Base-by-base conservation (phyloP, 164 flowering plant genomes). In the Buxus sempervirens region DNA sequence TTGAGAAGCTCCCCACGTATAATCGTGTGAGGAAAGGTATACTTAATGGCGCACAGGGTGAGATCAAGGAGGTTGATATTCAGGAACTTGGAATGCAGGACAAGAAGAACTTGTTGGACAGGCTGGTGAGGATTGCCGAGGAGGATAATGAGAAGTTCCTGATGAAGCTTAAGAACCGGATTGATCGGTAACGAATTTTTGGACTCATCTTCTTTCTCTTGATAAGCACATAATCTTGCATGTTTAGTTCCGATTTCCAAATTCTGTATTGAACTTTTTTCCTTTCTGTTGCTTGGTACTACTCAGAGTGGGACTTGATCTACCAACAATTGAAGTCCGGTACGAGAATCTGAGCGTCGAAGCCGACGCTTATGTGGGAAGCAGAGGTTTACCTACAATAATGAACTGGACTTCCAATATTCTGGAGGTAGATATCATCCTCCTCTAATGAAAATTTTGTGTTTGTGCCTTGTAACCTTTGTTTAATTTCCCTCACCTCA, bases 1-100 rank as follows among this genome's bases (percentile, higher is more conserved):
- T 91, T 1, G 87, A 91, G 75, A 87, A 81, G 42, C 82, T 91
- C 8, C 92, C 95, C 0, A 91, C 97, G 6, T 85, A 77, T 56
- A 80, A 82, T 68, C 80, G 94, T 21, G 58, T 89, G 48, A 85
- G 79, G 82, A 91, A 78, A 77, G 94, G 90, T 24, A 62, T 91
- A 16, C 19, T 89, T 38, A 66, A 77, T 36, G 65, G 77, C 7
- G 70, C 85, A 3, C 60, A 60, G 2, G 90, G 88, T 4, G 76
- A 67, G 2, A 67, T 66, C 14, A 77, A 24, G 55, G 93, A 89
- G 58, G 66, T 91, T 22, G 89, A 89, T 54, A 73, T 91, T 12
- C 27, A 71, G 0, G 70, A 76, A 16, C 87, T 91, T 60, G 91
- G 85, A 0, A 61, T 62, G 28, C 73, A 81, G 27, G 93, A 91